phyloP scores from a whole-genome alignment of 495 filamentous ascomycete genomes.

The Daldinia loculata region DNA sequence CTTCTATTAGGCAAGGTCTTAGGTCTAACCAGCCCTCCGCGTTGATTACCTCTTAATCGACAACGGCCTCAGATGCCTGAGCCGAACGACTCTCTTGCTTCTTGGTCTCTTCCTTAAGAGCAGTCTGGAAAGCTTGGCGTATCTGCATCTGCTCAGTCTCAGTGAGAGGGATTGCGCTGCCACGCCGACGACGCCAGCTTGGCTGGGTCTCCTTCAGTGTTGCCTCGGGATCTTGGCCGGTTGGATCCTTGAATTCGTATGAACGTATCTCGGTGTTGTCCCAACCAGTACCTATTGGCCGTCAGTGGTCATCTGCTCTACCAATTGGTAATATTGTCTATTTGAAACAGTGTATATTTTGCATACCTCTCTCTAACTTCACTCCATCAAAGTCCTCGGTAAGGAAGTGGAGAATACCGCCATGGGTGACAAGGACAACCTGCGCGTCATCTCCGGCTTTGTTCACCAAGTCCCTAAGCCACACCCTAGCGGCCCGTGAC shows the following conservation, averaged over 20 bases:
- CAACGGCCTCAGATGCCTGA: constrained; percentile 9
- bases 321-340: background rate
- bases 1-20: background rate
- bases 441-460: constrained; percentile 59
- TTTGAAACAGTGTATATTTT: background rate
- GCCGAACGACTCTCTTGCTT: background rate
- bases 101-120: constrained; percentile 39
- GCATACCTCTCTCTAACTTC: constrained; percentile 61
- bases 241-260: constrained; percentile 70
- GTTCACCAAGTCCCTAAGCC: constrained; percentile 67
- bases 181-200: constrained; percentile 63
- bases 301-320: background rate
- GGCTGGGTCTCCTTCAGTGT: constrained; percentile 66
- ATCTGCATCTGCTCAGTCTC: constrained; percentile 56
- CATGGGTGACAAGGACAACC: constrained; percentile 70
- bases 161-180: constrained; percentile 56
- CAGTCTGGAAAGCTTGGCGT: constrained; percentile 43
- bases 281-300: constrained; percentile 76
- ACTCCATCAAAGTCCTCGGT: constrained; percentile 83
- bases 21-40: background rate
- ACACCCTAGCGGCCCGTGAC: constrained; percentile 71
- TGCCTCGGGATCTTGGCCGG: constrained; percentile 66
- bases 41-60: constrained; percentile 8
- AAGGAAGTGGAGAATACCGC: constrained; percentile 68
- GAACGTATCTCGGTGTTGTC: constrained; percentile 81